Percentiles rank a stretch among this genome's conserved stretches.
These are phyloP conservation scores for Anacardium occidentale DNA, from an alignment of 345 rosid genomes.

Conservation along the genomic window DNA sequence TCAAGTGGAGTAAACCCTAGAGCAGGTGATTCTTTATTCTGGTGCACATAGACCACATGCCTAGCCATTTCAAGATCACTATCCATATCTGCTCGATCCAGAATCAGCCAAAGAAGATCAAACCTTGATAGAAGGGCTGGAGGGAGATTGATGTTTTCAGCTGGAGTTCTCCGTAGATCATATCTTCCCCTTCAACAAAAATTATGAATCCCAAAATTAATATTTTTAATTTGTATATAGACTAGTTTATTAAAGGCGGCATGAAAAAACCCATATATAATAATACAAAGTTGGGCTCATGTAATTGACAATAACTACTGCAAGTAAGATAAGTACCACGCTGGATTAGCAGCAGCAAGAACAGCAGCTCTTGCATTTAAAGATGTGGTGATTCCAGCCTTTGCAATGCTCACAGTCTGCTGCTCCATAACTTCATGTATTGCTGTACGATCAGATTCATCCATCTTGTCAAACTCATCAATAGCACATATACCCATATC, in stretches of 20 bases:
- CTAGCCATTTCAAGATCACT: conserved; percentile 92
- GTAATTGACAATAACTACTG: conserved; percentile 8
- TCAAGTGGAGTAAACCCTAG: conserved; percentile 92
- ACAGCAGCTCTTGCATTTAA: conserved; percentile 95
- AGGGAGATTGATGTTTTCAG: conserved; percentile 95
- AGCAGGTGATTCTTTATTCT: conserved; percentile 83
- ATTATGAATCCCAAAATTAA: conserved; percentile 18
- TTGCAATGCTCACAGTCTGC: conserved; percentile 99
- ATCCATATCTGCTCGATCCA: conserved; percentile 97
- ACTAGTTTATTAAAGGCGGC: neutral
- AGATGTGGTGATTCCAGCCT: conserved; percentile 98
- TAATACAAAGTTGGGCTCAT: conserved; percentile 1
- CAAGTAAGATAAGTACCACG: conserved; percentile 56
- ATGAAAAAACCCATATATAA: neutral
- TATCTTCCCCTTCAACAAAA: conserved; percentile 86
- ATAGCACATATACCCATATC: conserved; percentile 99
- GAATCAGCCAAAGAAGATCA: conserved; percentile 93
- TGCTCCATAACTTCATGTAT: conserved; percentile 99
- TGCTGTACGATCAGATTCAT: conserved; percentile 96
- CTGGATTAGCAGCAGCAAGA: conserved; percentile 99
- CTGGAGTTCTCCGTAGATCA: conserved; percentile 91
- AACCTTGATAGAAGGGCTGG: conserved; percentile 95
- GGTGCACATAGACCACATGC: conserved; percentile 92
- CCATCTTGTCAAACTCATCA: conserved; percentile 99
- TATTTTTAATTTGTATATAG: conserved; percentile 9